Percentiles rank a stretch among this genome's conserved stretches.
Evolutionary conservation across 2,329 filamentous ascomycete species (phyloP).

Genomic region (Waltergamsia citrina): DNA sequence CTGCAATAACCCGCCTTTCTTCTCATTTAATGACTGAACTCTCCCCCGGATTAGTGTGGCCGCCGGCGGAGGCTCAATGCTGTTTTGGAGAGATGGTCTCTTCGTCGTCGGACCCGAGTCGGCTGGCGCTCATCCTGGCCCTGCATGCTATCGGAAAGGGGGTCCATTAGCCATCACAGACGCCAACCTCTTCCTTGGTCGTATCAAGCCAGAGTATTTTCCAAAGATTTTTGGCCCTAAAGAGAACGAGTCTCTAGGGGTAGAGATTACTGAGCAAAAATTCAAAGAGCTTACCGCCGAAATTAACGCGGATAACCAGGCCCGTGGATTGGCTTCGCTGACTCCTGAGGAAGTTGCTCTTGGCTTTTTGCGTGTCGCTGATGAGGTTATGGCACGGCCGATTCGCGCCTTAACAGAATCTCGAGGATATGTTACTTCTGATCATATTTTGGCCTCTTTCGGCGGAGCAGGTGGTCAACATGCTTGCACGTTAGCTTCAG

Average conservation of each 20-base stretch:
- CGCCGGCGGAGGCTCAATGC: slow-evolving; percentile 36
- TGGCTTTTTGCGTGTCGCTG: slow-evolving; percentile 64
- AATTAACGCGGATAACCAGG: slow-evolving; percentile 14
- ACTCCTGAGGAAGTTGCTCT: neutral
- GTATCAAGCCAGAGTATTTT: slow-evolving; percentile 52
- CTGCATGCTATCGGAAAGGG: slow-evolving; percentile 61
- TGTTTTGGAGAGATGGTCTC: slow-evolving; percentile 61
- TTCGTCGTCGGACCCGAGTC: slow-evolving; percentile 65
- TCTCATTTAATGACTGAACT: too few relatives aligned
- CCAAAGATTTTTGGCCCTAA: slow-evolving; percentile 87
- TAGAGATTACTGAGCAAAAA: slow-evolving; percentile 24
- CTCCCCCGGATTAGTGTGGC: too few relatives aligned
- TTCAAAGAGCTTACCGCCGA: slow-evolving; percentile 27
- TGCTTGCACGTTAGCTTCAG: slow-evolving; percentile 18
- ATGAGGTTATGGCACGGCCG: slow-evolving; percentile 65
- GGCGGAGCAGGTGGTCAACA: slow-evolving; percentile 16
- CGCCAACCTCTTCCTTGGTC: slow-evolving; percentile 59
- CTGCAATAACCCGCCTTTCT: too few relatives aligned
- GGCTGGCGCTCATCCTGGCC: slow-evolving; percentile 62
- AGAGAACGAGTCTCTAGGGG: slow-evolving; percentile 49
- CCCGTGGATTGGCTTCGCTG: too few relatives aligned
- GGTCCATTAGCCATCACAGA: slow-evolving; percentile 65
- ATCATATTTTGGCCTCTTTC: slow-evolving; percentile 16
- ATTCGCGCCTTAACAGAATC: slow-evolving; percentile 34
- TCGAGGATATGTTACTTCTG: slow-evolving; percentile 14